Evolutionary conservation across 2,329 filamentous ascomycete genomes (phyloP), one percentile per base, ranked within the genome.

Genomic region (Coniella lustricola): DNA sequence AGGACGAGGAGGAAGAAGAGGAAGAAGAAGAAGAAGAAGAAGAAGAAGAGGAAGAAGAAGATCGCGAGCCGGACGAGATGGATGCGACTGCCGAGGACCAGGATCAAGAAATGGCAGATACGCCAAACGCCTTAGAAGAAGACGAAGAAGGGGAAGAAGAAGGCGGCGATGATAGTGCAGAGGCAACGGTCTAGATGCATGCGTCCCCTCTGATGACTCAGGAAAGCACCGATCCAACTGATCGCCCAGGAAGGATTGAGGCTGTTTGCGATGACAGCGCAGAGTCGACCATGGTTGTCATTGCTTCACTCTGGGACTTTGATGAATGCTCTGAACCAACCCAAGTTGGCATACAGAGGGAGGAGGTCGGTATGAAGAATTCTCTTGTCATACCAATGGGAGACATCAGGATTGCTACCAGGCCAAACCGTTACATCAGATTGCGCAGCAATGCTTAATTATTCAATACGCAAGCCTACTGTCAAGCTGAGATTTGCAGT

Each of bases 11-110:
- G 1, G 44, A 46, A 2, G 37, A 17, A 3, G 21, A 57, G 3
- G 54, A 48, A 0, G 57, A 58, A 4, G 57, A 55, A 8, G 60
- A 55, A 7, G 58, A 54, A n/a, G 57, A 49, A 1, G 54, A 48
- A 0, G 55, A 57, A 2, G 52, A 48, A 2, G 50, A 49, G 8
- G 54, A 51, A 8, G 56, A 50, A 1, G 54, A 50, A 1, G 52
- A 54, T 8, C 47, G 32, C 9, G 50, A 52, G 3, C 31, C 39
- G 12, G 8, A 35, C 10, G 18, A n/a, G 18, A 35, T 47, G 29
- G 48, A 49, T 5, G 50, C 49, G 9, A 53, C 32, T 17, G 56
- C 48, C 17, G 49, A 53, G 20, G 59, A 54, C 12, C 25, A 41
- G 1, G 47, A 50, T 13, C 40, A 49, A 16, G 46, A 49, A 22